Conservation (phyloP, 192 early-diverging fungal species). For the Coemansia umbellata region DNA sequence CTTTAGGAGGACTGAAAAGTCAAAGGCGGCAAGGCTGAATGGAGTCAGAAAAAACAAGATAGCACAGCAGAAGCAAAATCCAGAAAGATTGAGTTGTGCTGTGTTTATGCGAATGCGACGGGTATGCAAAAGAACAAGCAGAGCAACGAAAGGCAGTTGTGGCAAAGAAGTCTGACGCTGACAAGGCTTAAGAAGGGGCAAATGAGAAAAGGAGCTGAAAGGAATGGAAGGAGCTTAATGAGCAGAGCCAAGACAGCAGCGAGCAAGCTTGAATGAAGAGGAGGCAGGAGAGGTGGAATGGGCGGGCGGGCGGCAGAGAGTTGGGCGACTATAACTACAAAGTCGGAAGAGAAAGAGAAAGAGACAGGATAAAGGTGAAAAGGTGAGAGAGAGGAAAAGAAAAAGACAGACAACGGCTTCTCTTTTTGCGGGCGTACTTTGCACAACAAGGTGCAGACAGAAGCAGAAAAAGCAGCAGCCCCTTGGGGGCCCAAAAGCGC, state of each 20-base stretch:
- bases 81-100: background rate
- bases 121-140: conserved; percentile 5
- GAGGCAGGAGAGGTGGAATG: conserved; percentile 1
- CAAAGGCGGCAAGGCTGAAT: background rate
- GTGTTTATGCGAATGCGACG: background rate
- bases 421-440: too few species aligned
- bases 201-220: conserved; percentile 4
- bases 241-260: conserved; percentile 1
- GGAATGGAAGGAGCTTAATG: background rate
- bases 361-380: background rate
- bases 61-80: background rate
- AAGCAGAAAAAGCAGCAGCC: too few species aligned
- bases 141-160: background rate
- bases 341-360: conserved; percentile 14
- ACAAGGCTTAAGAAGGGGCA: too few species aligned
- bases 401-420: too few species aligned
- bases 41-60: background rate
- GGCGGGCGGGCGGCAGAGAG: conserved; percentile 8
- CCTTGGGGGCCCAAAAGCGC: too few species aligned
- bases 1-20: background rate
- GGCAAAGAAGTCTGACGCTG: too few species aligned
- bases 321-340: conserved; percentile 22
- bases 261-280: conserved; percentile 9
- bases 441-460: too few species aligned
- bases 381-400: background rate